Conservation (phyloP, 2,329 filamentous ascomycete genomes). For the Lasiodiplodia sp. region DNA sequence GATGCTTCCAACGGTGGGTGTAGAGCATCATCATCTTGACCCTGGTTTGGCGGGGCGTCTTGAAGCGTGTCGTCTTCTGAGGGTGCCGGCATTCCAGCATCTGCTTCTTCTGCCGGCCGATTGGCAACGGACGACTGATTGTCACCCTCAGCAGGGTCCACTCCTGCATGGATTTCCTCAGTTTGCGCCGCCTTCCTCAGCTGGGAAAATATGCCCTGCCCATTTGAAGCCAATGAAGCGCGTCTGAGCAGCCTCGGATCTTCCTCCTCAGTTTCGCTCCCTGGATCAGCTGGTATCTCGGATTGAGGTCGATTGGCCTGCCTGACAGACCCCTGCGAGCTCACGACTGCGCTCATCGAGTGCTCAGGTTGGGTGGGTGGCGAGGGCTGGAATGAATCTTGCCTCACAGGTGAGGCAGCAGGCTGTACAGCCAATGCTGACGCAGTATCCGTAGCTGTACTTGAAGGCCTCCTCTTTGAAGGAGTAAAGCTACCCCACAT, state of each 20-base stretch:
- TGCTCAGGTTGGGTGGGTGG: background rate
- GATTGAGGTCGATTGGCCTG: background rate
- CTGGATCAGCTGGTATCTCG: background rate
- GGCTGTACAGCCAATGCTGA: background rate
- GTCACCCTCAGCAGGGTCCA: too few relatives aligned
- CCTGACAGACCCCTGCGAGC: background rate
- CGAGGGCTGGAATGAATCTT: background rate
- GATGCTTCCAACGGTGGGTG: background rate
- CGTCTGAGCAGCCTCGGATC: background rate
- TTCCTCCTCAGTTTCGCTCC: constrained; percentile 18
- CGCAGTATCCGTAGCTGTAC: background rate
- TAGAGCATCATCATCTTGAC: background rate
- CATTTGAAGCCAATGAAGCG: background rate
- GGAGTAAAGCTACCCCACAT: constrained; percentile 13
- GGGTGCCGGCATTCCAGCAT: background rate
- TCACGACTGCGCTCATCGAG: background rate
- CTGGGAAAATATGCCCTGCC: background rate
- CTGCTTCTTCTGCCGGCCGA: background rate
- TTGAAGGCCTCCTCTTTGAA: background rate
- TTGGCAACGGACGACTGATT: background rate
- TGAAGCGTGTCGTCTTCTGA: constrained; percentile 1
- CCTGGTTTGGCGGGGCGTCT: background rate
- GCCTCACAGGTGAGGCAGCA: background rate
- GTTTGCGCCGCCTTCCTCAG: too few relatives aligned
- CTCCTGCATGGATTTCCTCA: too few relatives aligned